Conservation (phyloP, 495 filamentous ascomycete species). For the Annulohypoxylon moriforme region DNA sequence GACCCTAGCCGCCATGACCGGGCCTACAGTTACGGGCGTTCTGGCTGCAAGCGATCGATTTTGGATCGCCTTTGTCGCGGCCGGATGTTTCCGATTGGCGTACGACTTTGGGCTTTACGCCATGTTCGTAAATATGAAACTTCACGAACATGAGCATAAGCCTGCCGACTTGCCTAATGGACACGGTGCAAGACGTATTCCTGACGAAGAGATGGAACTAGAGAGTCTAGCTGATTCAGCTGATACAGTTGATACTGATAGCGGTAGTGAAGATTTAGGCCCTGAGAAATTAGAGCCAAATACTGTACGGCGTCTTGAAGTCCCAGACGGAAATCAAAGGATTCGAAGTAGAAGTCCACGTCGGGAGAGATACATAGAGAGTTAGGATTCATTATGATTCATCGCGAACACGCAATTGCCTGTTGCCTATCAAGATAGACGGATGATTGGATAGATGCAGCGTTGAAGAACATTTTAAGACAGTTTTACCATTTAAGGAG, state of each 20-base stretch:
- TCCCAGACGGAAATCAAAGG: slow-evolving; percentile 25
- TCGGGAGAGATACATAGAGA: slow-evolving; percentile 12
- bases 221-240: slow-evolving; percentile 20
- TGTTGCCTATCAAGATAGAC: neutral
- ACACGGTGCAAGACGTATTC: slow-evolving; percentile 20
- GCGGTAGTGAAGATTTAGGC: slow-evolving; percentile 30
- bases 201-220: slow-evolving; percentile 43
- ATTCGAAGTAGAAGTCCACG: slow-evolving; percentile 44
- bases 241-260: slow-evolving; percentile 27
- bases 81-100: slow-evolving; percentile 73
- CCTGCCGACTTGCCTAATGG: slow-evolving; percentile 22
- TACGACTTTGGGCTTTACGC: slow-evolving; percentile 82
- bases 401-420: neutral
- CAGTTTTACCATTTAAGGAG: neutral
- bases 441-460: neutral
- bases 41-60: slow-evolving; percentile 70
- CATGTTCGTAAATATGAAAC: slow-evolving; percentile 68
- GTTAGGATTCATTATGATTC: neutral
- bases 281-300: slow-evolving; percentile 10
- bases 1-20: slow-evolving; percentile 69
- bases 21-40: slow-evolving; percentile 76
- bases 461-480: neutral
- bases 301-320: slow-evolving; percentile 15
- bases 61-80: slow-evolving; percentile 77
- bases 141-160: slow-evolving; percentile 53